Base-by-base conservation (phyloP, 2,329 filamentous ascomycete species). In the Rhinocladiella mackenziei region DNA sequence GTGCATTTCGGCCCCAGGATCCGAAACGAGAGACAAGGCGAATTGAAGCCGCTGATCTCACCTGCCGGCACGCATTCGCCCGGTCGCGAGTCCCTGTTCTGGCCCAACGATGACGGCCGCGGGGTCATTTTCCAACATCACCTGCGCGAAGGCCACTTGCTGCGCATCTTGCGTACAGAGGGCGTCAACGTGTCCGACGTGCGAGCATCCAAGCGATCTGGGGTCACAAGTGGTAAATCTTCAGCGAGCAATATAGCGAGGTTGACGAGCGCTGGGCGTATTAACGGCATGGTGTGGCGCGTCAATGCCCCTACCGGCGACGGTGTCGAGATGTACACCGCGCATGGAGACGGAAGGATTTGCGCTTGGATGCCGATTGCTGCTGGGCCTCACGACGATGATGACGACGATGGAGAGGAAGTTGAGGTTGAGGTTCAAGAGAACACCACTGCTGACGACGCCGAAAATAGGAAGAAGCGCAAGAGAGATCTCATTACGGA, bases 1-100 rank as follows among this genome's bases (percentile, higher is more conserved):
- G 86, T 85, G 0, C 89, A 84, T 62, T 97, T 96, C 60, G 89
- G 89, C 0, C 86, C 89, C 1, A 75, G 81, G 19, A 75, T 96
- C 29, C 83, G 82, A 56, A 96, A 96, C 62, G 74, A 53, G 64
- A 71, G 52, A 37, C 4, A 77, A 76, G 14, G 81, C 75, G 47
- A 69, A 78, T 14, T 73, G 71, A 33, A 38, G 22, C 78, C 88
- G 45, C 66, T 88, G 42, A 64, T 81, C 6, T 73, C 81, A 1
- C 87, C 89, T 0, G 71, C 70, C 1, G 70, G 75, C 5, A 60
- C 83, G 18, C 65, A 69, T 3, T 34, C 20, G 15, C 66, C 75
- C 0, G 73, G 74, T 0, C 73, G 77, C 25, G 83, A 89, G 48
- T 65, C 86, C 2, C 68, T 96, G 0, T 80, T 92, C 56, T 94